phyloP scores from a whole-genome alignment of 2,329 filamentous ascomycete species.

The Drechslera avenae region DNA sequence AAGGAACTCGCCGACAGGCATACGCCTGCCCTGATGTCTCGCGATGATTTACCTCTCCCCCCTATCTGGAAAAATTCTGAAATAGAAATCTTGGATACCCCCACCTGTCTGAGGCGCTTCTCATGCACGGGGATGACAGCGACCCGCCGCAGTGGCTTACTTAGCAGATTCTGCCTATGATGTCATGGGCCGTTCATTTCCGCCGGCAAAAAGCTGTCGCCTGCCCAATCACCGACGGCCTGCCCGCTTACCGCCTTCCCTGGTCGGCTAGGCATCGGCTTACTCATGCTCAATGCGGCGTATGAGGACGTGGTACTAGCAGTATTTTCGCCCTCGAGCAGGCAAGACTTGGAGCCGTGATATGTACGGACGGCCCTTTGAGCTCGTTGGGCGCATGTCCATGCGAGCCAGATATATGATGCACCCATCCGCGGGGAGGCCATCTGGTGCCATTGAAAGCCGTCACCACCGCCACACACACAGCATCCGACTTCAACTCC shows the following conservation, averaged over 20 bases:
- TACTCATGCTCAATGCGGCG: slow-evolving; percentile 6
- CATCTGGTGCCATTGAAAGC: too few relatives aligned
- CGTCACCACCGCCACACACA: neutral
- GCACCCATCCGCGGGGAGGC: neutral
- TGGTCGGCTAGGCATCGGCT: slow-evolving; percentile 5
- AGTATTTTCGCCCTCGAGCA: slow-evolving; percentile 1
- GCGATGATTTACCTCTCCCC: neutral
- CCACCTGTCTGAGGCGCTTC: slow-evolving; percentile 1
- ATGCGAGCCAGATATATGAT: slow-evolving; percentile 1
- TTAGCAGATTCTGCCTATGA: slow-evolving; percentile 10
- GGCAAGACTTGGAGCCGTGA: neutral
- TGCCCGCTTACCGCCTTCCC: neutral
- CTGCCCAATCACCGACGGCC: neutral
- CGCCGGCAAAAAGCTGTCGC: slow-evolving; percentile 1
- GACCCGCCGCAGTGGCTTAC: slow-evolving; percentile 4
- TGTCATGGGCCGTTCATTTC: neutral
- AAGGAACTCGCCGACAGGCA: too few relatives aligned
- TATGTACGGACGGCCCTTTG: slow-evolving; percentile 1
- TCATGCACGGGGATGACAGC: slow-evolving; percentile 6
- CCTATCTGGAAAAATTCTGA: neutral
- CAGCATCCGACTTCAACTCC: slow-evolving; percentile 3
- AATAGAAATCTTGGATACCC: neutral
- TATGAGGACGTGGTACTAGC: neutral
- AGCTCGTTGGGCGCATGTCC: neutral
- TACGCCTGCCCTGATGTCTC: too few relatives aligned